Evolutionary conservation across 176 grass and related monocot species (phyloP).

Genomic region (Tillandsia leiboldiana): DNA sequence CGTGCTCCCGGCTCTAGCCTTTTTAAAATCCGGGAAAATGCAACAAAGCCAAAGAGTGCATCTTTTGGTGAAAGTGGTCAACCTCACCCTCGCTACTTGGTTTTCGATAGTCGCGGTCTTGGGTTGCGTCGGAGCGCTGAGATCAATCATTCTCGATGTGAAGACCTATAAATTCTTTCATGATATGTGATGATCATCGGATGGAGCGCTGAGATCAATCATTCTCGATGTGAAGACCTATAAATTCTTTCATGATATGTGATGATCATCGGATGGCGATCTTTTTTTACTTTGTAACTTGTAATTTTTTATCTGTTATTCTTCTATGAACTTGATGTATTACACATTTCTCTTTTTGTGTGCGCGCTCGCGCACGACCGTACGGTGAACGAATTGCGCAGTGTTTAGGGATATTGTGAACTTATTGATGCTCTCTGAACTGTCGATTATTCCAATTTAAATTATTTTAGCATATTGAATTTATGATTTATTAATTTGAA

Average conservation of each 20-base stretch:
- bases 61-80: conserved; percentile 17
- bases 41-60: conserved; percentile 21
- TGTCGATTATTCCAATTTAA: too few relatives aligned
- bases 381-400: too few relatives aligned
- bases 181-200: conserved; percentile 41
- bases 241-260: conserved; percentile 69
- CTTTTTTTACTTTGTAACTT: too few relatives aligned
- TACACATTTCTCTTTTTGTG: too few relatives aligned
- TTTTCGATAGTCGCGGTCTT: conserved; percentile 47
- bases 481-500: too few relatives aligned
- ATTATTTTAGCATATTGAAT: too few relatives aligned
- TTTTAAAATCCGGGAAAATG: conserved; percentile 35
- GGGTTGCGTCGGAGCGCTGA: conserved; percentile 52
- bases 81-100: conserved; percentile 17
- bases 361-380: too few relatives aligned
- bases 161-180: conserved; percentile 60
- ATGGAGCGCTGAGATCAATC: conserved; percentile 45
- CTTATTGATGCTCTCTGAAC: too few relatives aligned
- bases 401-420: too few relatives aligned
- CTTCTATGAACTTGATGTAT: too few relatives aligned
- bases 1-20: conserved; percentile 50
- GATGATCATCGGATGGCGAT: conserved; percentile 2
- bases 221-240: conserved; percentile 44
- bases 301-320: too few relatives aligned
- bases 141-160: conserved; percentile 47